These are phyloP conservation scores for Vitis amurensis DNA, from an alignment of 164 flowering plant genomes.

Conservation along the genomic window DNA sequence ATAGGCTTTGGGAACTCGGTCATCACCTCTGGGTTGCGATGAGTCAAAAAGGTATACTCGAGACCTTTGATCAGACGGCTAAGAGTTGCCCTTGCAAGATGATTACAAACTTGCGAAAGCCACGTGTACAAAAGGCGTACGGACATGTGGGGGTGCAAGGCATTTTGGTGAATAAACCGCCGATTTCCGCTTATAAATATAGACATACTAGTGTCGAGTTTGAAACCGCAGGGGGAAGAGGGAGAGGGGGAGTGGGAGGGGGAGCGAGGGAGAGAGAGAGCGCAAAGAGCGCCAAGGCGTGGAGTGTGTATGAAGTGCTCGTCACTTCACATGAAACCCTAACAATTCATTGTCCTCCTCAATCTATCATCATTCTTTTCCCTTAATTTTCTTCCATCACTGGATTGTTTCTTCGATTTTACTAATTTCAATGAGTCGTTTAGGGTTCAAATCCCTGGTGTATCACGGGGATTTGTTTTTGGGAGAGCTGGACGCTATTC, in stretches of 20 bases:
- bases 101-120: too few relatives aligned
- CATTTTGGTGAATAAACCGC: background rate
- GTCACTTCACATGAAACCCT: conserved; percentile 2
- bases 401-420: too few relatives aligned
- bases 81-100: too few relatives aligned
- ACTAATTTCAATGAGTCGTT: conserved; percentile 46
- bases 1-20: too few relatives aligned
- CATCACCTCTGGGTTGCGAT: too few relatives aligned
- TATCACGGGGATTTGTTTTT: conserved; percentile 63
- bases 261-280: background rate
- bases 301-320: too few relatives aligned
- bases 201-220: background rate
- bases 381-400: too few relatives aligned
- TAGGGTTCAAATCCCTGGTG: conserved; percentile 66
- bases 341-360: background rate
- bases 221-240: conserved; percentile 12
- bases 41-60: too few relatives aligned
- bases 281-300: background rate
- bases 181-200: conserved; percentile 11
- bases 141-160: too few relatives aligned
- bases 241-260: conserved; percentile 14
- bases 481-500: conserved; percentile 70
- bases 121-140: too few relatives aligned
- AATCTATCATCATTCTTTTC: too few relatives aligned
- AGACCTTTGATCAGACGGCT: too few relatives aligned